Base-by-base conservation (phyloP, 78 protist genomes). In the Capsaspora owczarzaki region DNA sequence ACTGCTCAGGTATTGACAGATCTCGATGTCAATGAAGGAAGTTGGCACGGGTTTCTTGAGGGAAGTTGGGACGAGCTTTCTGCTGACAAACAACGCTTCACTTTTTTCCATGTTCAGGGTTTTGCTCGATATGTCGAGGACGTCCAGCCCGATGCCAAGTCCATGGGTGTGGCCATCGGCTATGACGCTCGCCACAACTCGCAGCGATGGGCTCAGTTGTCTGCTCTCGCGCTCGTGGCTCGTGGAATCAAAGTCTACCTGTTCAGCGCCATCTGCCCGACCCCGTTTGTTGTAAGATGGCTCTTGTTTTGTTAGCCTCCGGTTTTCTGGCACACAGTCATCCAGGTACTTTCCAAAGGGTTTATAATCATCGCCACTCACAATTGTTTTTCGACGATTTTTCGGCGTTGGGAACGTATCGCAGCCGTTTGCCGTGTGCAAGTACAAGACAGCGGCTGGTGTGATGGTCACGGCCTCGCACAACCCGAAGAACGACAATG, bases 401-500 rank as follows among this genome's bases (percentile, higher is more conserved):
- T 29, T 4, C 25, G 3, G 33, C 0, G 43, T 29, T 40, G n/a
- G 0, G 49, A 8, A 38, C 44, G 44, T n/a, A 4, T 8, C 35
- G 14, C 47, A 5, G 47, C 46, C 46, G n/a, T 35, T 10, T 46
- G 8, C 76, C 33, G 37, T 43, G 42, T 53, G 16, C 74, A 46
- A 19, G 29, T 31, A 69, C 42, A 35, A 68, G 2, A 63, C 86
- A 6, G 70, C 84, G 22, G 89, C 87, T 37, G 98, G 98, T 44
- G 85, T 94, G 43, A 91, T 95, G 95, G 89, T 95, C 49, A 95
- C 98, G 10, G 98, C 98, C 23, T 86, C 93, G 29, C 98, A 95
- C 86, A 95, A 95, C 83, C 98, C 98, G 41, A 93, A 93, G 84
- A 76, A 90, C 43, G 98, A 96, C 92, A 98, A 98, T 85, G 99